These are phyloP conservation scores for Microthlaspi erraticum DNA, from an alignment of 345 rosid genomes.

Conservation along the genomic window DNA sequence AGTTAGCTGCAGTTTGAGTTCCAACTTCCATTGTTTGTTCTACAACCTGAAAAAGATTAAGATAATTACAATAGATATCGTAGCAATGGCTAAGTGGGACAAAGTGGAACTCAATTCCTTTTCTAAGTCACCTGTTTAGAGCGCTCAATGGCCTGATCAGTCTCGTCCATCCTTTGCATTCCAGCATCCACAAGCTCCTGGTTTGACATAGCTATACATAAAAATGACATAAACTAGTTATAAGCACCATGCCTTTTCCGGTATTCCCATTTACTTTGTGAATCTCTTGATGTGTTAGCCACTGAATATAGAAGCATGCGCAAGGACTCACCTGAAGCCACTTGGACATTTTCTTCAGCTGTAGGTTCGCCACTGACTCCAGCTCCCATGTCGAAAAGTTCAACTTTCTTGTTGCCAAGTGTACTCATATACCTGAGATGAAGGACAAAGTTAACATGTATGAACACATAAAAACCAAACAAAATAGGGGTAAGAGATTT, in stretches of 20 bases:
- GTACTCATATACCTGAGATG: slow-evolving; percentile 75
- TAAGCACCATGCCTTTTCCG: not conserved
- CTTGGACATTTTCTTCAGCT: slow-evolving; percentile 82
- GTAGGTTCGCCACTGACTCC: slow-evolving; percentile 84
- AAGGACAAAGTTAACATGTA: slow-evolving; percentile 32
- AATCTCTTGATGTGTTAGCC: slow-evolving; percentile 16
- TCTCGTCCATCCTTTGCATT: slow-evolving; percentile 85
- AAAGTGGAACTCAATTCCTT: slow-evolving; percentile 2
- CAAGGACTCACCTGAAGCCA: slow-evolving; percentile 78
- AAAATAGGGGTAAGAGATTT: not conserved
- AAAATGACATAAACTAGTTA: slow-evolving; percentile 25
- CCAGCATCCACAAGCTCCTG: slow-evolving; percentile 91
- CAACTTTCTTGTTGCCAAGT: slow-evolving; percentile 91
- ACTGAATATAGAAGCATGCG: slow-evolving; percentile 10
- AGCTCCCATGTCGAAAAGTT: slow-evolving; percentile 90
- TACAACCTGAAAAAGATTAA: slow-evolving; percentile 65
- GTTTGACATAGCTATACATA: slow-evolving; percentile 78
- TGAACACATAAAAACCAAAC: slow-evolving; percentile 18
- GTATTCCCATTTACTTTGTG: not conserved
- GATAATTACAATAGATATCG: slow-evolving; percentile 28
- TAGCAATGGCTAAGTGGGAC: slow-evolving; percentile 6
- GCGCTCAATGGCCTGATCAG: slow-evolving; percentile 95
- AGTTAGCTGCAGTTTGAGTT: slow-evolving; percentile 84
- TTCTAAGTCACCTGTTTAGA: slow-evolving; percentile 67
- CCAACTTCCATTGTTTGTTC: slow-evolving; percentile 98